Evolutionary conservation across 805 yeast genomes (phyloP).

Genomic region (Zygosaccharomyces lentus): DNA sequence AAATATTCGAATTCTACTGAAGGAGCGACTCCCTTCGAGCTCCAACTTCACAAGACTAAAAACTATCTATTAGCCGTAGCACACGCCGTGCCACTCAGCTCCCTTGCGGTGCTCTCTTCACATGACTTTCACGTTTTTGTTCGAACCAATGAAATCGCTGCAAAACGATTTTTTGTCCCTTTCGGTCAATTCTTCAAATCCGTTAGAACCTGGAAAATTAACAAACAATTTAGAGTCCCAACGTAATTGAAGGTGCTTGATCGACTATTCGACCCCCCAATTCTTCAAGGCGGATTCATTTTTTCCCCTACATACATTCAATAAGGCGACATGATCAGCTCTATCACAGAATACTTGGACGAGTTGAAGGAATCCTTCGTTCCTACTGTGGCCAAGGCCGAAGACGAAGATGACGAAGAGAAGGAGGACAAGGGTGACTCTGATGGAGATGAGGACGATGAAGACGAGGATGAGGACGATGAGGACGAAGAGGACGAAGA

Average conservation of each 20-base stretch:
- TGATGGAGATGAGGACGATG: constrained; percentile 36
- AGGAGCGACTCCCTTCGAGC: too few relatives aligned
- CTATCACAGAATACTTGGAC: constrained; percentile 39
- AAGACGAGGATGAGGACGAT: constrained; percentile 37
- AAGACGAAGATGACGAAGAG: constrained; percentile 37
- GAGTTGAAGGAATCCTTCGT: constrained; percentile 76
- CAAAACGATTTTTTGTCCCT: constrained; percentile 5
- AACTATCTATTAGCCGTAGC: not conserved
- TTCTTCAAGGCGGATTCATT: not conserved
- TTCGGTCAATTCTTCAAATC: constrained; percentile 2
- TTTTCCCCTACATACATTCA: constrained; percentile 11
- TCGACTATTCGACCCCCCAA: not conserved
- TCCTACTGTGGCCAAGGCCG: constrained; percentile 83
- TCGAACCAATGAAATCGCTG: constrained; percentile 8
- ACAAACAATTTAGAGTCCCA: not conserved
- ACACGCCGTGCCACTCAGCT: not conserved
- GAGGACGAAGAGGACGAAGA: constrained; percentile 65
- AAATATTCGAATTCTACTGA: not conserved
- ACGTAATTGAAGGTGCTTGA: not conserved
- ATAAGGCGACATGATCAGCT: constrained; percentile 33
- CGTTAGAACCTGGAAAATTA: not conserved
- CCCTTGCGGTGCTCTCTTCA: not conserved
- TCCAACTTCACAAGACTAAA: not conserved
- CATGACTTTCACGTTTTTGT: constrained; percentile 1
- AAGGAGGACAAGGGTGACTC: constrained; percentile 25